These are phyloP conservation scores for Debaryomyces sp. DNA, from an alignment of 1,139 yeast genomes.

Conservation along the genomic window DNA sequence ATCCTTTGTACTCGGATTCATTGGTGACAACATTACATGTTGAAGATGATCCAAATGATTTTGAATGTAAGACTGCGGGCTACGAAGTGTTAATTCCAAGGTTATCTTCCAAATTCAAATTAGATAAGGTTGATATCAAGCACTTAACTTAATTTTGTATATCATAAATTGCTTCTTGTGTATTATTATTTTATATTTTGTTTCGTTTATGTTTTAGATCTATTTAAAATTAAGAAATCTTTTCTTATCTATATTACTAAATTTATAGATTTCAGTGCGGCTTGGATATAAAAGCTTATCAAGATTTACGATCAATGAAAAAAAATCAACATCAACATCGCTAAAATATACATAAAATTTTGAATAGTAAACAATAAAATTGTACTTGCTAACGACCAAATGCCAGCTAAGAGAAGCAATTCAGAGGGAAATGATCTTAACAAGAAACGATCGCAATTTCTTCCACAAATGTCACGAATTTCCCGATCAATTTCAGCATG, in stretches of 20 bases:
- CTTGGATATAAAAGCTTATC: background rate
- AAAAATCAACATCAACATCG: constrained; percentile 2
- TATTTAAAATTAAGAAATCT: background rate
- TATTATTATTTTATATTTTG: constrained; percentile 3
- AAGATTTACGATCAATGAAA: background rate
- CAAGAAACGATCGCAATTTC: constrained; percentile 2
- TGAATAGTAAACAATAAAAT: background rate
- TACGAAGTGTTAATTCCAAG: constrained; percentile 77
- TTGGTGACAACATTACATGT: constrained; percentile 73
- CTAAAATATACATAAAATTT: background rate
- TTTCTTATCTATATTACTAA: background rate
- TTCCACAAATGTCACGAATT: constrained; percentile 23
- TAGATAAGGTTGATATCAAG: constrained; percentile 39
- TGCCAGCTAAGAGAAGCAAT: constrained; percentile 9
- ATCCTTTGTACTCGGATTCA: constrained; percentile 60
- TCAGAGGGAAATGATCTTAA: constrained; percentile 5
- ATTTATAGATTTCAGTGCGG: background rate
- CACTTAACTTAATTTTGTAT: constrained; percentile 22
- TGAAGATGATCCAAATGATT: constrained; percentile 59
- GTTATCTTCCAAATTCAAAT: constrained; percentile 37
- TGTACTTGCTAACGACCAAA: constrained; percentile 8
- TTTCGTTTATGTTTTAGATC: background rate
- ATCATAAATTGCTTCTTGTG: background rate
- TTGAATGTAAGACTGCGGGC: constrained; percentile 57
- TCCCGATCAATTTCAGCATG: constrained; percentile 76